Evolutionary conservation across 163 green algal genomes (phyloP), one percentile per base, ranked within the genome.

Genomic region (Coccomyxa subellipsoidea): DNA sequence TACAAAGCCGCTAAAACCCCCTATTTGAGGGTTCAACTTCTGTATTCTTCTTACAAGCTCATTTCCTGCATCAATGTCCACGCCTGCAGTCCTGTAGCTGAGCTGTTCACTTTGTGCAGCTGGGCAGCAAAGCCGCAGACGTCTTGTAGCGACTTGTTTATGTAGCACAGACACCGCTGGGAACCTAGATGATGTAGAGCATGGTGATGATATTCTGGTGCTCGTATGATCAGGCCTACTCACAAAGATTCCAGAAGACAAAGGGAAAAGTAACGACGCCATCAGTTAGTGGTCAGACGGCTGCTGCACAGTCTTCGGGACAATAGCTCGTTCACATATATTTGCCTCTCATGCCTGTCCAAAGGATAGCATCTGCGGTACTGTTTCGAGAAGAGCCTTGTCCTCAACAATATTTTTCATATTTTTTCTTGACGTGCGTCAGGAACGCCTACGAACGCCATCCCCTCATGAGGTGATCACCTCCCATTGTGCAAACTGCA

Each of bases 31-130:
- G 84, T 96, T 96, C 77, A 99, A 89, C 87, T 97, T 96, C 80
- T 96, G 88, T 83, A 99, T 99, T 54, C 96, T 89, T 15, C 90
- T 80, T 0, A 99, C 96, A 2, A 99, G 92, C 92, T 99, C 96
- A 80, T 96, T 95, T 35, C 96, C 96, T 10, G 96, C 96, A 66
- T 99, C 94, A 69, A 99, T 99, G 87, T 99, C 94, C 0, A 99
- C 96, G 36, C 96, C 96, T 10, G 96, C 94, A 80, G 91, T 90
- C 88, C 97, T 97, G 87, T 98, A 98, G 78, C 85, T 93, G 2
- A 98, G 87, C 47, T 84, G 83, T 35, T 77, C 66, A 18, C 29
- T 34, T 36, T 73, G 4, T 54, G 34, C 12, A 47, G 53, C 69
- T 76, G 39, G 25, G 53, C 77, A 38, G 36, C 4, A 75, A n/a